Evolutionary conservation across 78 protist species (phyloP).

Genomic region (Guillardia theta): DNA sequence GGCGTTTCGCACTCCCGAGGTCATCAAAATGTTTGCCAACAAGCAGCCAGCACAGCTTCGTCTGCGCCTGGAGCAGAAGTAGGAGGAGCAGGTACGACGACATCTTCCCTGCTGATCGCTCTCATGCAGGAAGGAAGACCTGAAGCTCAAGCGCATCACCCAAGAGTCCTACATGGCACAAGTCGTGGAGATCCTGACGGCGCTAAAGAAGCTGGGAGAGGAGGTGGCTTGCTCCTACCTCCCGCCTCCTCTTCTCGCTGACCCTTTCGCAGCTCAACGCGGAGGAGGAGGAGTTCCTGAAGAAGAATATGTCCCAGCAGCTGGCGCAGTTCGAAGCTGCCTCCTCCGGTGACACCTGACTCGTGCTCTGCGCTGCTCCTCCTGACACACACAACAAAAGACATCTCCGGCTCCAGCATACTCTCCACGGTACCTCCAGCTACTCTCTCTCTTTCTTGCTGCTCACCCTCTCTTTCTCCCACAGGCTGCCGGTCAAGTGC

Average conservation of each 20-base stretch:
- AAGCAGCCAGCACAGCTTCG: constrained; percentile 27
- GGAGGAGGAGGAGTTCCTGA: constrained; percentile 12
- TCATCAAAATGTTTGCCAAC: constrained; percentile 30
- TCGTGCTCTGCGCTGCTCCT: no score
- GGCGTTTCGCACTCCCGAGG: constrained; percentile 11
- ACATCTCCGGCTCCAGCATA: neutral
- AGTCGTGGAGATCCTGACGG: constrained; percentile 21
- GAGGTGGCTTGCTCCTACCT: neutral
- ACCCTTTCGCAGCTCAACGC: neutral
- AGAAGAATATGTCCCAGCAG: neutral
- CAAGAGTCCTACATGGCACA: neutral
- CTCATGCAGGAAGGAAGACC: neutral
- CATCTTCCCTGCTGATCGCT: neutral
- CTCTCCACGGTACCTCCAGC: neutral
- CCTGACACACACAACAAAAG: no score
- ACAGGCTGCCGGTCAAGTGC: no score
- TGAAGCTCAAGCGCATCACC: neutral
- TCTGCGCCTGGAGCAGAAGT: neutral
- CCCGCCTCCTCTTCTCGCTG: neutral
- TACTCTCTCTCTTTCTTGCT: neutral
- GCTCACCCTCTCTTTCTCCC: no score
- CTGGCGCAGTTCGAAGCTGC: neutral
- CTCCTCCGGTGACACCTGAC: neutral
- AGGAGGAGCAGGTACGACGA: neutral
- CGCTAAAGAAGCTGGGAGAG: neutral